These are phyloP conservation scores for Benincasa hispida DNA, from an alignment of 306 rosid genomes.

Conservation along the genomic window DNA sequence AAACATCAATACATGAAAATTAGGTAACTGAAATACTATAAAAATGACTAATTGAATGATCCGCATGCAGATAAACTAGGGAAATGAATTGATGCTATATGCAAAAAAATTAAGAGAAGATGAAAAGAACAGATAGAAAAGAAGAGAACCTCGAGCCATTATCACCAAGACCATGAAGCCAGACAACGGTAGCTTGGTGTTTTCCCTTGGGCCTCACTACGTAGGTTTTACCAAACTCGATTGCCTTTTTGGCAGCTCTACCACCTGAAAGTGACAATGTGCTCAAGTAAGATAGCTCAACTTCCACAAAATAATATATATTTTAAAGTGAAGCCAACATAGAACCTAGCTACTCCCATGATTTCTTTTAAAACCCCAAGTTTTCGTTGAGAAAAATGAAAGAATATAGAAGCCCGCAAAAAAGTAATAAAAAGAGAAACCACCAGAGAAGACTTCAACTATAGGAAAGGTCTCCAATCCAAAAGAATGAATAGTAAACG, in stretches of 20 bases:
- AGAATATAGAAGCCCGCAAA: too few relatives aligned
- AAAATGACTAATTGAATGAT: not conserved
- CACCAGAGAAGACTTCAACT: too few relatives aligned
- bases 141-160: slow-evolving; percentile 78
- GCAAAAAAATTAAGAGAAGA: slow-evolving; percentile 4
- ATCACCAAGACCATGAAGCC: slow-evolving; percentile 99
- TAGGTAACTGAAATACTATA: not conserved
- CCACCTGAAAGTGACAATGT: slow-evolving; percentile 37
- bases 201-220: slow-evolving; percentile 94
- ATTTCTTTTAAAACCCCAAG: too few relatives aligned
- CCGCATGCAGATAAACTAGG: not conserved
- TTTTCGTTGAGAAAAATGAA: too few relatives aligned
- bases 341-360: not conserved
- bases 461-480: too few relatives aligned
- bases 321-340: not conserved
- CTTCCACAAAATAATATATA: not conserved
- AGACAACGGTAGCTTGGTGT: slow-evolving; percentile 97
- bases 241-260: slow-evolving; percentile 41
- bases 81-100: not conserved
- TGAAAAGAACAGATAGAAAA: not conserved
- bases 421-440: too few relatives aligned
- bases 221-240: slow-evolving; percentile 89
- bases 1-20: not conserved
- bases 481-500: too few relatives aligned
- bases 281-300: not conserved